Conservation (phyloP, 164 flowering plant species). For the Chimonanthus salicifolius region DNA sequence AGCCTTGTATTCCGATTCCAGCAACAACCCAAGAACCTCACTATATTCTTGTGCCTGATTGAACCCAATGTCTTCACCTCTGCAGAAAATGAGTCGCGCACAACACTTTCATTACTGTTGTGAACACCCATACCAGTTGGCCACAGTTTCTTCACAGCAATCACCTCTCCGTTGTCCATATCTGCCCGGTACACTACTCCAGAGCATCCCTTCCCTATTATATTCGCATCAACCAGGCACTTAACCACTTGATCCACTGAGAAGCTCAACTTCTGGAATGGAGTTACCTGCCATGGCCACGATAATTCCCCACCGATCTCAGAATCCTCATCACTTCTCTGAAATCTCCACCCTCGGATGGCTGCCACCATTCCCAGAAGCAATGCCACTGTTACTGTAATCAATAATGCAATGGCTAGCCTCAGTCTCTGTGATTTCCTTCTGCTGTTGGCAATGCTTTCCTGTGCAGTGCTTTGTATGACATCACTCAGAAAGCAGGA, state of each 20-base stretch:
- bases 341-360: conserved; percentile 37
- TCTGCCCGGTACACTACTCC: conserved; percentile 78
- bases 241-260: conserved; percentile 49
- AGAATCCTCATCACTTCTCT: conserved; percentile 34
- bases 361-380: conserved; percentile 54
- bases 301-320: conserved; percentile 52
- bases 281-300: conserved; percentile 75
- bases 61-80: conserved; percentile 73
- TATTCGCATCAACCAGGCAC: conserved; percentile 59
- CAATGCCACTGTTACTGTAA: conserved; percentile 43
- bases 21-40: conserved; percentile 72
- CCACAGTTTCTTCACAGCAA: conserved; percentile 89
- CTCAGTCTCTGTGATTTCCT: conserved; percentile 33
- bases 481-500: conserved; percentile 40
- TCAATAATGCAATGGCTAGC: conserved; percentile 54
- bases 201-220: conserved; percentile 78
- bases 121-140: conserved; percentile 33
- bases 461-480: not conserved
- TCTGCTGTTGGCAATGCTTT: conserved; percentile 1
- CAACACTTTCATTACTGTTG: conserved; percentile 16
- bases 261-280: conserved; percentile 74
- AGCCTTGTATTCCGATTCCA: conserved; percentile 58
- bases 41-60: conserved; percentile 82
- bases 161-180: conserved; percentile 55
- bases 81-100: conserved; percentile 68